A percentile compares a stretch with the other conserved stretches of the same genome.
Conservation (phyloP, 495 filamentous ascomycete genomes). For the Penicillium turbatum region DNA sequence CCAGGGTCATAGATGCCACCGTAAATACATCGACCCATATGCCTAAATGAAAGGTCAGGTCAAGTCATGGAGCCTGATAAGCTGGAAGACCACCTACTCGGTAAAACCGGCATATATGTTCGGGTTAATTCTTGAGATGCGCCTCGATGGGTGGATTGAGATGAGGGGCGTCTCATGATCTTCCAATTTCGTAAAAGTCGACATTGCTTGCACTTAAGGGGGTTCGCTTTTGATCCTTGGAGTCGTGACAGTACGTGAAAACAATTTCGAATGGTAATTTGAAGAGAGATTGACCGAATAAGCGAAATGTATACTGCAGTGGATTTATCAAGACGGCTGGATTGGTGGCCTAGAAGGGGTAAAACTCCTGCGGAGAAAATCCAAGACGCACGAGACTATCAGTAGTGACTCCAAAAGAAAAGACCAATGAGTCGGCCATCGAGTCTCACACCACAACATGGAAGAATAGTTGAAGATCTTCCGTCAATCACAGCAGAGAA, state of each 20-base stretch:
- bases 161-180: slow-evolving; percentile 56
- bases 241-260: no score
- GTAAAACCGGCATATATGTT: slow-evolving; percentile 75
- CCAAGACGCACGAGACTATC: neutral
- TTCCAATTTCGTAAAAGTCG: slow-evolving; percentile 62
- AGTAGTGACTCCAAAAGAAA: neutral
- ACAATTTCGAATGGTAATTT: no score
- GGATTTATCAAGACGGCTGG: slow-evolving; percentile 1
- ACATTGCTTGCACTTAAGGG: slow-evolving; percentile 41
- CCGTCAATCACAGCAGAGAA: slow-evolving; percentile 33
- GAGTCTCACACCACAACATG: neutral
- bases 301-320: neutral
- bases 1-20: slow-evolving; percentile 76
- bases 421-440: neutral
- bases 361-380: slow-evolving; percentile 28
- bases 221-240: neutral
- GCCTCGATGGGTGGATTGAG: slow-evolving; percentile 53
- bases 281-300: neutral
- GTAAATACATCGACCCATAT: slow-evolving; percentile 83
- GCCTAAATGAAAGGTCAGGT: slow-evolving; percentile 41
- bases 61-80: neutral
- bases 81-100: slow-evolving; percentile 48
- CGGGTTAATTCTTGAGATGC: slow-evolving; percentile 63
- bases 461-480: slow-evolving; percentile 18
- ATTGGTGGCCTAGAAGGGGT: slow-evolving; percentile 12